phyloP scores from a whole-genome alignment of 768 basidiomycete genomes.

The Pleurotus salmoneostramineus region DNA sequence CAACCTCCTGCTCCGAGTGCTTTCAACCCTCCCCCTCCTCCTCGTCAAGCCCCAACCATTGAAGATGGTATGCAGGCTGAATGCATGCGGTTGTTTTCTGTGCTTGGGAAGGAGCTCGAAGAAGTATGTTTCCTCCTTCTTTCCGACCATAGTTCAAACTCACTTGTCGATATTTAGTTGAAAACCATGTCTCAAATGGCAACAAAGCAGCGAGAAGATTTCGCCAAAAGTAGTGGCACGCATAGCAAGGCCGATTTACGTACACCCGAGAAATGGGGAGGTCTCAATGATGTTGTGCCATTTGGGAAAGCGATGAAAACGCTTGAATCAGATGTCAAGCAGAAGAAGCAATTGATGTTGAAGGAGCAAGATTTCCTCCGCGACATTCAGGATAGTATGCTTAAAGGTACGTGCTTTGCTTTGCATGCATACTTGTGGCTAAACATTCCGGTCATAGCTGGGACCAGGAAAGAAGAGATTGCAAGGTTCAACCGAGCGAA shows the following conservation, averaged over 20 bases:
- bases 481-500: constrained; percentile 74
- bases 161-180: too few relatives aligned
- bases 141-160: too few relatives aligned
- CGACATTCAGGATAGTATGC: constrained; percentile 59
- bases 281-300: constrained; percentile 42
- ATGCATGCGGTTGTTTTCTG: constrained; percentile 43
- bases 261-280: constrained; percentile 45
- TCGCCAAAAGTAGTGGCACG: constrained; percentile 34
- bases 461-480: constrained; percentile 81
- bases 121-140: constrained; percentile 40
- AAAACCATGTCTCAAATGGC: constrained; percentile 32
- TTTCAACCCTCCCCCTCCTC: constrained; percentile 7
- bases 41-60: constrained; percentile 22
- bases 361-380: constrained; percentile 39
- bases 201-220: constrained; percentile 27
- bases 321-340: constrained; percentile 49
- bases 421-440: background rate
- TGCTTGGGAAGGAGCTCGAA: constrained; percentile 50
- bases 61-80: constrained; percentile 71
- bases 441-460: constrained; percentile 41
- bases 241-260: constrained; percentile 42
- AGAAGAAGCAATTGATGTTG: constrained; percentile 38
- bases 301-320: constrained; percentile 47
- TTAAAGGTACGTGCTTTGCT: constrained; percentile 49
- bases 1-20: background rate